These are phyloP conservation scores for Ascocoryne sarcoides DNA, from an alignment of 2,329 filamentous ascomycete species.

Conservation along the genomic window DNA sequence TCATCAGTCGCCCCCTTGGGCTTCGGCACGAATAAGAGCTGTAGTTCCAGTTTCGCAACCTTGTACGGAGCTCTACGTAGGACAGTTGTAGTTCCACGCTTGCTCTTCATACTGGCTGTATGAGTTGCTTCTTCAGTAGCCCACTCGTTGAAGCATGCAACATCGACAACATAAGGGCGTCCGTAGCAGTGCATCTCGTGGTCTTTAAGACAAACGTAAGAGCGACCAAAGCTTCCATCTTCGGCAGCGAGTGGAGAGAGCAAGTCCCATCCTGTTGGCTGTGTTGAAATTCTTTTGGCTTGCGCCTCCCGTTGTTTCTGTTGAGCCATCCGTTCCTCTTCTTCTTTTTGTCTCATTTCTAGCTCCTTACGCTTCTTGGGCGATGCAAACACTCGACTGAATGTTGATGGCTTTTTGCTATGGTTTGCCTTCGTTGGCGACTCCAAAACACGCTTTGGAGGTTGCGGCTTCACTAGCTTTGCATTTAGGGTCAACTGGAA, in stretches of 20 bases:
- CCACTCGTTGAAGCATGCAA: constrained; percentile 98
- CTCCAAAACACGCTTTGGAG: constrained; percentile 42
- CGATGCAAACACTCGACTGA: constrained; percentile 86
- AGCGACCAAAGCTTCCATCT: constrained; percentile 88
- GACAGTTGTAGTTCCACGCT: constrained; percentile 63
- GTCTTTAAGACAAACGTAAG: constrained; percentile 89
- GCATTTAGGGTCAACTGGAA: constrained; percentile 97
- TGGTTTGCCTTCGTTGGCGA: constrained; percentile 57
- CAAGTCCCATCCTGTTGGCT: constrained; percentile 75
- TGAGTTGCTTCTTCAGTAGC: constrained; percentile 74
- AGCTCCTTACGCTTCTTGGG: constrained; percentile 96
- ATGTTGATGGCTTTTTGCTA: constrained; percentile 71
- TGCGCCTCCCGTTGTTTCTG: constrained; percentile 56
- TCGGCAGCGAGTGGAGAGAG: constrained; percentile 78
- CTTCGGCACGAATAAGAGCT: constrained; percentile 89
- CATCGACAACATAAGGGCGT: constrained; percentile 76
- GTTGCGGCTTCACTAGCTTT: constrained; percentile 76
- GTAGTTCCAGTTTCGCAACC: constrained; percentile 87
- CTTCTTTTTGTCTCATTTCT: constrained; percentile 74
- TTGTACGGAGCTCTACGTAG: constrained; percentile 90
- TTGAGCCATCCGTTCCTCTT: constrained; percentile 61
- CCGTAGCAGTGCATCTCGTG: constrained; percentile 85
- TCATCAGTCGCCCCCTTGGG: constrained; percentile 81
- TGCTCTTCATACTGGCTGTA: constrained; percentile 87
- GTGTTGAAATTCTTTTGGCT: constrained; percentile 51